Base-by-base conservation (phyloP, 768 basidiomycete genomes). In the Phanerochaete carnosa region DNA sequence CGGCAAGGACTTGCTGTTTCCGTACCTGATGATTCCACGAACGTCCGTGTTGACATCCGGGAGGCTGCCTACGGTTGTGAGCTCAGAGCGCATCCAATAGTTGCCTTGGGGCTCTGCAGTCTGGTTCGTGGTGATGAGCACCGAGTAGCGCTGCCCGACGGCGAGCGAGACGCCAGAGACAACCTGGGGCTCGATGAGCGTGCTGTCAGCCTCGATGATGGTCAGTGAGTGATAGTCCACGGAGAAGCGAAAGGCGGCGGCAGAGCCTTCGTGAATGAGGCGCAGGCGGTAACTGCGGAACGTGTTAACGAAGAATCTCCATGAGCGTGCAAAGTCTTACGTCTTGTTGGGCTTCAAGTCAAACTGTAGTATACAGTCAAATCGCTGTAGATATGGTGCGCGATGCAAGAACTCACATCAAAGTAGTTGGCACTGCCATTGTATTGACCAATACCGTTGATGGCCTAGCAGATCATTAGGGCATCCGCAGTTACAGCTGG, bases 111-210 rank as follows among this genome's bases (percentile, higher is more conserved):
- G n/a, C n/a, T n/a, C n/a, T n/a, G n/a, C n/a, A n/a, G n/a, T n/a
- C n/a, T n/a, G n/a, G n/a, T n/a, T n/a, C 33, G 80, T 76, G 23
- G 62, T 63, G 15, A 83, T 66, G 37, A 83, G 71, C 33, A 79
- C 81, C 19, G 76, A 78, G 65, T 82, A 81, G 43, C 82, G 75
- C 70, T 83, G 82, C 1, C 80, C 82, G 45, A 81, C 73, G 26
- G 74, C 74, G 57, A 83, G 55, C 2, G 71, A 70, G 57, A 83
- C 66, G 12, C 75, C 72, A 15, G 76, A 65, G 8, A 81, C 80
- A 12, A 60, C 45, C 43, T 71, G 72, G 0, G 80, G 79, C 23
- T 68, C 61, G 45, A 83, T 69, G 28, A 72, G 69, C 2, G 73
- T 80, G 26, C 81, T 81, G 50, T 83, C 83, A 3, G 76, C 79